Evolutionary conservation across 2,329 filamentous ascomycete species (phyloP).

Genomic region (Sclerotinia trifoliorum): DNA sequence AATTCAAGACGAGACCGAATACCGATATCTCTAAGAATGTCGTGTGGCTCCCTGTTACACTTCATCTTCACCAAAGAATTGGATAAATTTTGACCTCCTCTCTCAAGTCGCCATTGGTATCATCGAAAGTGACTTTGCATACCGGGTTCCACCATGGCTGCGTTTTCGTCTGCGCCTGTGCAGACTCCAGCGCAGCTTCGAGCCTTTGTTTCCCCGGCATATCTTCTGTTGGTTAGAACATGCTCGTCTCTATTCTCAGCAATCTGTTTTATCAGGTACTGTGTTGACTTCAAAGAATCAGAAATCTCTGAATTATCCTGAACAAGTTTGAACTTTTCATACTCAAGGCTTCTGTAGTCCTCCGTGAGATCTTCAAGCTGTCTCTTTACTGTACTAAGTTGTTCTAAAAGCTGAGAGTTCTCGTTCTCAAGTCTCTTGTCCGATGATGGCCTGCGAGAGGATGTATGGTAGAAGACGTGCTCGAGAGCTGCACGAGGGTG

Average conservation of each 20-base stretch:
- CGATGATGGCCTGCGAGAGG: neutral
- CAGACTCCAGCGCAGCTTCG: neutral
- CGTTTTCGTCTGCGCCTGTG: neutral
- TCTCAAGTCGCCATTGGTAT: neutral
- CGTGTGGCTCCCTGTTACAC: neutral
- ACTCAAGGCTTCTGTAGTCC: neutral
- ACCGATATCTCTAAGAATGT: slow-evolving; percentile 5
- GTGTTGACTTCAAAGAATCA: neutral
- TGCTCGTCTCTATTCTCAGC: slow-evolving; percentile 8
- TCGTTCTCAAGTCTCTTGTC: neutral
- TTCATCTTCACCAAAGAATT: neutral
- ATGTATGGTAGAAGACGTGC: neutral
- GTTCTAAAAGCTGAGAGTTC: neutral
- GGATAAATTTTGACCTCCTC: neutral
- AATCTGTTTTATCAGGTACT: neutral
- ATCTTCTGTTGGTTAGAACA: neutral
- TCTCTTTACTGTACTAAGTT: neutral
- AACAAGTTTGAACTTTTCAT: neutral
- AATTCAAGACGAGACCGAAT: neutral
- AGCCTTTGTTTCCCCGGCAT: neutral
- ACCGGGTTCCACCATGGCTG: neutral
- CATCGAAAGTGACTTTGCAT: slow-evolving; percentile 3
- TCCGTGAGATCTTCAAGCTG: neutral
- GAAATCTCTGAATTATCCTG: neutral
- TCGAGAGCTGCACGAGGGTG: neutral